phyloP scores from a whole-genome alignment of 2,329 filamentous ascomycete genomes.

The Thelonectria discophora region DNA sequence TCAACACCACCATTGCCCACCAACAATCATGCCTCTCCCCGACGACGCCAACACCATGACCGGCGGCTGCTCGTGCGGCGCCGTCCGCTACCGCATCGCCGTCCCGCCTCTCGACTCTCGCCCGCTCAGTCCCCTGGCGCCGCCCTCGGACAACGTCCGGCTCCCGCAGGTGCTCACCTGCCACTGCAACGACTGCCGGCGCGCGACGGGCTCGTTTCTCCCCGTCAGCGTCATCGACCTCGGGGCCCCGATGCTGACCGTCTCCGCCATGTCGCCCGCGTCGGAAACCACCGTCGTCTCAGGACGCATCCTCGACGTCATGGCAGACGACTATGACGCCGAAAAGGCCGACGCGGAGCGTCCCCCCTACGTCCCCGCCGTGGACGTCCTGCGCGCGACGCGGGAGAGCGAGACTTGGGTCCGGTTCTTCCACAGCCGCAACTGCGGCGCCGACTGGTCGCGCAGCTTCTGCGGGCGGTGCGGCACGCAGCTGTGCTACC shows the following conservation, averaged over 20 bases:
- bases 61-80: slow-evolving; percentile 41
- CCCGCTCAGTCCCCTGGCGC: slow-evolving; percentile 22
- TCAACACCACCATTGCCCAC: not conserved
- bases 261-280: slow-evolving; percentile 30
- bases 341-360: slow-evolving; percentile 26
- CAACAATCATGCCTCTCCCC: slow-evolving; percentile 35
- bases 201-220: slow-evolving; percentile 26
- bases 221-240: slow-evolving; percentile 24
- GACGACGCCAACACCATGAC: slow-evolving; percentile 35
- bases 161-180: slow-evolving; percentile 34
- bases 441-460: slow-evolving; percentile 26
- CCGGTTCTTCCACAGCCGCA: slow-evolving; percentile 37
- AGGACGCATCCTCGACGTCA: slow-evolving; percentile 33
- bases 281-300: slow-evolving; percentile 20
- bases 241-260: slow-evolving; percentile 32
- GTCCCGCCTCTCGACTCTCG: slow-evolving; percentile 30
- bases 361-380: slow-evolving; percentile 32
- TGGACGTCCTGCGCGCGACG: slow-evolving; percentile 30
- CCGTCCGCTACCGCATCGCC: slow-evolving; percentile 38
- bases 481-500: slow-evolving; percentile 34
- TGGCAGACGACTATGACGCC: slow-evolving; percentile 25
- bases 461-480: slow-evolving; percentile 42
- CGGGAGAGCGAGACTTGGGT: slow-evolving; percentile 32
- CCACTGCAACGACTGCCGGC: slow-evolving; percentile 41
- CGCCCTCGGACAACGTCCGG: slow-evolving; percentile 20